Percentiles rank a stretch among this genome's conserved stretches.
These are phyloP conservation scores for Naganishia antarctica DNA, from an alignment of 768 basidiomycete species.

Conservation along the genomic window DNA sequence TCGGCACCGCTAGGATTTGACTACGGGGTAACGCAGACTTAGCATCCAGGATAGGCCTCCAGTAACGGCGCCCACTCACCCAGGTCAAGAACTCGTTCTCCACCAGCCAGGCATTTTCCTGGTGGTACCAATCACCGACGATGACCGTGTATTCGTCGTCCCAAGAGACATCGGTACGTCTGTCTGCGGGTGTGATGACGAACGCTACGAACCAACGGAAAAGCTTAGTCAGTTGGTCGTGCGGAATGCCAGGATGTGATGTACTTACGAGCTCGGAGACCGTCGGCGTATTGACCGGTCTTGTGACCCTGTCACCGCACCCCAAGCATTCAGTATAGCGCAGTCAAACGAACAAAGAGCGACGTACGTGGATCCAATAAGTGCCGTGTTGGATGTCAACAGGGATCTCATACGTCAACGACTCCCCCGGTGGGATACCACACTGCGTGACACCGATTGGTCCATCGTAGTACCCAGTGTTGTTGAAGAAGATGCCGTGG, in stretches of 20 bases:
- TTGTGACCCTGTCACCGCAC: constrained; percentile 37
- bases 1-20: constrained; percentile 77
- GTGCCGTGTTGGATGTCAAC: constrained; percentile 44
- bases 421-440: constrained; percentile 63
- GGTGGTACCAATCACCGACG: constrained; percentile 89
- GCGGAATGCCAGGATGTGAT: constrained; percentile 10
- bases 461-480: constrained; percentile 81
- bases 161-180: constrained; percentile 60
- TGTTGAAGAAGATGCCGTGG: constrained; percentile 93
- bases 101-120: constrained; percentile 62
- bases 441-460: constrained; percentile 78
- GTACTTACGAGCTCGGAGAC: constrained; percentile 65
- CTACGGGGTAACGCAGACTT: constrained; percentile 22
- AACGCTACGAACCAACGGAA: constrained; percentile 56
- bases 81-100: constrained; percentile 60
- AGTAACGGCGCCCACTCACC: neutral
- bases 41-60: neutral
- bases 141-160: constrained; percentile 86
- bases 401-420: constrained; percentile 70
- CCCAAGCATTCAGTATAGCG: neutral
- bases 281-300: constrained; percentile 78
- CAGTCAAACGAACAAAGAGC: neutral
- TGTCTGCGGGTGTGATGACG: constrained; percentile 57
- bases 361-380: constrained; percentile 48
- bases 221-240: neutral